Percentiles rank a stretch among this genome's conserved stretches.
These are phyloP conservation scores for Globisporangium cystogenes DNA, from an alignment of 352 stramenopile genomes.

Conservation along the genomic window DNA sequence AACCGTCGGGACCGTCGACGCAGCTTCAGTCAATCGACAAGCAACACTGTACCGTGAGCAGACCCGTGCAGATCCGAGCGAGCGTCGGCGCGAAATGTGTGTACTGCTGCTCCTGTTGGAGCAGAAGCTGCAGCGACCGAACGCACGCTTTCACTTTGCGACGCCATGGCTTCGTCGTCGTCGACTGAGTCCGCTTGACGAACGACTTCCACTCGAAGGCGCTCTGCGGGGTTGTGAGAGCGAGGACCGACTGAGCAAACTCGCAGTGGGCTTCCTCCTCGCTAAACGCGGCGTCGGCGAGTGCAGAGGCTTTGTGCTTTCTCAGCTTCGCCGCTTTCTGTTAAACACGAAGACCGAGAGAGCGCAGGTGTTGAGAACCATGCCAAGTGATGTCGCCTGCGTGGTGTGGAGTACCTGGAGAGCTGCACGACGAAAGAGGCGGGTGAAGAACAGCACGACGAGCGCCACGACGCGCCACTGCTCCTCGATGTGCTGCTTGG, in stretches of 20 bases:
- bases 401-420: constrained; percentile 14
- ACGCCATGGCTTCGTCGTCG: constrained; percentile 1
- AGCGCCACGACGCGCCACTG: constrained; percentile 25
- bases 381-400: too few species aligned
- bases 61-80: constrained; percentile 3
- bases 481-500: constrained; percentile 20
- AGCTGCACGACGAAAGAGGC: constrained; percentile 24
- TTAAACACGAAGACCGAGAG: neutral
- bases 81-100: neutral
- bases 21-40: neutral
- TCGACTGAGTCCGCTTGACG: neutral
- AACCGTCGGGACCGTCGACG: too few species aligned
- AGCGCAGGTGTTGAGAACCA: neutral
- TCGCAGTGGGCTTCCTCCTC: neutral
- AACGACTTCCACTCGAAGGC: neutral
- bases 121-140: constrained; percentile 6
- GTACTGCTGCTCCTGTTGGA: constrained; percentile 1
- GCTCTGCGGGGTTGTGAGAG: neutral
- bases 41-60: constrained; percentile 5
- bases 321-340: constrained; percentile 21
- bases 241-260: constrained; percentile 1
- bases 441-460: constrained; percentile 32
- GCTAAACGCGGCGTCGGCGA: neutral
- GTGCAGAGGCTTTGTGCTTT: constrained; percentile 2
- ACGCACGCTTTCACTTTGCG: constrained; percentile 3